Percentiles rank a stretch among this genome's conserved stretches.
These are phyloP conservation scores for Crithidia brevicula DNA, from an alignment of 208 protist species.

Conservation along the genomic window DNA sequence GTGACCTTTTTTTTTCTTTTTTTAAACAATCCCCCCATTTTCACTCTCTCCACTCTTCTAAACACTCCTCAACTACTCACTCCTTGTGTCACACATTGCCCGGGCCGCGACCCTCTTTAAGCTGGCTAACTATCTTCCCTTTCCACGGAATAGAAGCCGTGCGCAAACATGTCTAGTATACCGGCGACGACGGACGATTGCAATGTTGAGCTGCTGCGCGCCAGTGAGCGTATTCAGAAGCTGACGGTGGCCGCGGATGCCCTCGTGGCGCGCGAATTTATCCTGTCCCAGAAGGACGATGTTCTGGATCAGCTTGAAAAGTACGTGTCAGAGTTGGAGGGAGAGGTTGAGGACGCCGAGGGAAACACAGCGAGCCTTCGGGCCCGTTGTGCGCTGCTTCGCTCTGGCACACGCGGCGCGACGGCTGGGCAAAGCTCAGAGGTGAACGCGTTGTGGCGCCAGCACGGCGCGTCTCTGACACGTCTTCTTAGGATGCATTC, in stretches of 20 bases:
- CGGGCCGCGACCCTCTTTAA: no score
- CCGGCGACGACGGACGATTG: slow-evolving; percentile 15
- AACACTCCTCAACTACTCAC: no score
- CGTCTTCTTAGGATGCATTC: slow-evolving; percentile 41
- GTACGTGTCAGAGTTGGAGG: slow-evolving; percentile 38
- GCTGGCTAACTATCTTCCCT: no score
- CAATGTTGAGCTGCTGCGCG: slow-evolving; percentile 37
- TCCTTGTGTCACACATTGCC: no score
- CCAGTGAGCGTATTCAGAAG: slow-evolving; percentile 46
- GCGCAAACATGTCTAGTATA: no score
- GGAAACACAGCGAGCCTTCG: slow-evolving; percentile 9
- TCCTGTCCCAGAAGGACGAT: slow-evolving; percentile 44
- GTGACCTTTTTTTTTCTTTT: slow-evolving; percentile 5
- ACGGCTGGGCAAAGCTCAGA: slow-evolving; percentile 17
- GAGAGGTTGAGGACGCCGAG: slow-evolving; percentile 30
- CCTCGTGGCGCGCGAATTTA: slow-evolving; percentile 57
- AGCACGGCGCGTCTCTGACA: slow-evolving; percentile 34
- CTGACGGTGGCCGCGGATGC: slow-evolving; percentile 57
- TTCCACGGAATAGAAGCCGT: no score
- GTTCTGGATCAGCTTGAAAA: slow-evolving; percentile 52
- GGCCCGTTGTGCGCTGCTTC: slow-evolving; percentile 41
- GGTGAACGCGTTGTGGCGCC: slow-evolving; percentile 24
- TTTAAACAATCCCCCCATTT: neutral
- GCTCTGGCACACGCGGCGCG: slow-evolving; percentile 2
- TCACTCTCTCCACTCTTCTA: no score